Conservation (phyloP, 2,329 filamentous ascomycete species). For the Curvularia hawaiiensis region DNA sequence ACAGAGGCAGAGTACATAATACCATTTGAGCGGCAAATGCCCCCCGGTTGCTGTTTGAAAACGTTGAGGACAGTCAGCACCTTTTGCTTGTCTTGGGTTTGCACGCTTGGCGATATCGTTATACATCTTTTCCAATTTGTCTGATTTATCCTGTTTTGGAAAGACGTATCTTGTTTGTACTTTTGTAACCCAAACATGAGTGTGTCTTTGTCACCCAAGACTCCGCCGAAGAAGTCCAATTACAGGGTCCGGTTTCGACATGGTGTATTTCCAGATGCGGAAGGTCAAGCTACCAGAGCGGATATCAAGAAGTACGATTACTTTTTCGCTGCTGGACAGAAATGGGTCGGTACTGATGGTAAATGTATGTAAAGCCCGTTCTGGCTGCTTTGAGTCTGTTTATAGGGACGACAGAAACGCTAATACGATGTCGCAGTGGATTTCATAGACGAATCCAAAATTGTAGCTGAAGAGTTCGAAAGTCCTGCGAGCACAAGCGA, state of each 20-base stretch:
- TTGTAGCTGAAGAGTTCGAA: conserved; percentile 20
- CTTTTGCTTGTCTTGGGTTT: background rate
- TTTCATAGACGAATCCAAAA: conserved; percentile 26
- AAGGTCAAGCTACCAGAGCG: conserved; percentile 21
- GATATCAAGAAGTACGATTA: conserved; percentile 35
- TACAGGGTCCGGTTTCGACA: conserved; percentile 30
- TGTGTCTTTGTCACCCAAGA: conserved; percentile 1
- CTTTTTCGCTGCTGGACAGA: conserved; percentile 26
- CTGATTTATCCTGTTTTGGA: background rate
- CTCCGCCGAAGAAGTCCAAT: conserved; percentile 18
- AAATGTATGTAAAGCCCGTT: conserved; percentile 17
- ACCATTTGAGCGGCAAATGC: conserved; percentile 3
- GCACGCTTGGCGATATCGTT: background rate
- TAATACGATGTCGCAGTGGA: conserved; percentile 14
- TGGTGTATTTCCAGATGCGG: conserved; percentile 24
- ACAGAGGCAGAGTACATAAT: conserved; percentile 7
- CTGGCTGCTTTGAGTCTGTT: too few relatives aligned
- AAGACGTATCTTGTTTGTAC: background rate
- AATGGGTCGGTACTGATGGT: conserved; percentile 20
- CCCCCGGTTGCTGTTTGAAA: background rate
- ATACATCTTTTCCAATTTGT: background rate
- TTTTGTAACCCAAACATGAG: background rate
- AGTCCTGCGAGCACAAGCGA: background rate
- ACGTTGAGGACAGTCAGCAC: conserved; percentile 1
- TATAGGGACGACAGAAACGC: background rate